A percentile compares a stretch with the other conserved stretches of the same genome.
phyloP scores from a whole-genome alignment of 805 yeast species.

The Cyberlindnera mrakii region DNA sequence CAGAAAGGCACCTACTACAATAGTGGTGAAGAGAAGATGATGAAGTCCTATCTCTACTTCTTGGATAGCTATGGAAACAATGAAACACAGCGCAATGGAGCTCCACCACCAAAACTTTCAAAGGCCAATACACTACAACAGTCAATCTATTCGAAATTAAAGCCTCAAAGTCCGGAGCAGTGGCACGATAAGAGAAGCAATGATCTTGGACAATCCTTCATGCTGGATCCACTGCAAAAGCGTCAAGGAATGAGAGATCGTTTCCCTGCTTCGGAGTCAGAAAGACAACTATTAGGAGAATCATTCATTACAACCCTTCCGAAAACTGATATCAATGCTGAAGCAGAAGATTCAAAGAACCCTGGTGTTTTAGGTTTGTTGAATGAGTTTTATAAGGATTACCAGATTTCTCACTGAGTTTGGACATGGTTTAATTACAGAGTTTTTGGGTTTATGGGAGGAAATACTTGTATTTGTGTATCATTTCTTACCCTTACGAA shows the following conservation, averaged over 20 bases:
- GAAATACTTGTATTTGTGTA: not conserved
- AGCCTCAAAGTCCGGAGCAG: slow-evolving; percentile 3
- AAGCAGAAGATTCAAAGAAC: slow-evolving; percentile 27
- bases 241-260: slow-evolving; percentile 3
- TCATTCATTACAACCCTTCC: slow-evolving; percentile 35
- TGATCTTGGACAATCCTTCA: slow-evolving; percentile 2
- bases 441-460: not conserved
- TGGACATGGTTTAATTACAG: not conserved
- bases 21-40: slow-evolving; percentile 73
- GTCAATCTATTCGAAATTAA: not conserved
- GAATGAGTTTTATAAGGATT: slow-evolving; percentile 65
- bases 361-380: slow-evolving; percentile 73
- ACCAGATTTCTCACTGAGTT: slow-evolving; percentile 19
- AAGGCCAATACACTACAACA: slow-evolving; percentile 5
- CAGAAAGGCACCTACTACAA: slow-evolving; percentile 34
- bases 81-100: slow-evolving; percentile 26
- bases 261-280: slow-evolving; percentile 1
- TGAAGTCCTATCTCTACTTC: slow-evolving; percentile 82
- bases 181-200: slow-evolving; percentile 2
- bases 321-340: slow-evolving; percentile 26
- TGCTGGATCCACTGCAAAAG: slow-evolving; percentile 7
- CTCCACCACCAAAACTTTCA: not conserved
- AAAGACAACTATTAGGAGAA: slow-evolving; percentile 31
- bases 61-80: slow-evolving; percentile 71
- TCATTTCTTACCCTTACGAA: slow-evolving; percentile 43